Evolutionary conservation across 257 asterid species (phyloP).

Genomic region (Striga asiatica): DNA sequence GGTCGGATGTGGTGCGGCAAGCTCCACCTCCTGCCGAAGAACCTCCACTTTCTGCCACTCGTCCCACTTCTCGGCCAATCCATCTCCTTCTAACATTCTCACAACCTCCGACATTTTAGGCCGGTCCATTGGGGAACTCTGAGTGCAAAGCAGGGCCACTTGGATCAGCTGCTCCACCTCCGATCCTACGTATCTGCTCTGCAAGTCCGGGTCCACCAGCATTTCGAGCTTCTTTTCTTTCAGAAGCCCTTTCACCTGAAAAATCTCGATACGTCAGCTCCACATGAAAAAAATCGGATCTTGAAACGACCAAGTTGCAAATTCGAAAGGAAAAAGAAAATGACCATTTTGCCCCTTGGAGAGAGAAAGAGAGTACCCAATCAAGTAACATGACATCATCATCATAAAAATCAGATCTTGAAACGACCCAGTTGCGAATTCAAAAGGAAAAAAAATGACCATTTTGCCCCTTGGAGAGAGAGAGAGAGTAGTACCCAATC

Average conservation of each 20-base stretch:
- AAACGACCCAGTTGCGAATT: no score
- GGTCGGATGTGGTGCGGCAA: slow-evolving; percentile 26
- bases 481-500: slow-evolving; percentile 37
- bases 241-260: slow-evolving; percentile 51
- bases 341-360: not conserved
- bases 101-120: slow-evolving; percentile 67
- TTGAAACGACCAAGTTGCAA: no score
- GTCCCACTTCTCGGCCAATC: slow-evolving; percentile 59
- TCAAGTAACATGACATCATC: slow-evolving; percentile 50
- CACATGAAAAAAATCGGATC: no score
- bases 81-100: slow-evolving; percentile 62
- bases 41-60: slow-evolving; percentile 53
- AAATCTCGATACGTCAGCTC: not conserved
- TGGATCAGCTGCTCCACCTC: slow-evolving; percentile 60
- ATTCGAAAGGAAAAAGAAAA: not conserved
- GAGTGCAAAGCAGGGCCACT: slow-evolving; percentile 56
- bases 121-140: slow-evolving; percentile 51
- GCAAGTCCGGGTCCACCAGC: slow-evolving; percentile 54
- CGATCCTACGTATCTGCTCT: slow-evolving; percentile 32
- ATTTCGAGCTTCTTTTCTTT: slow-evolving; percentile 48
- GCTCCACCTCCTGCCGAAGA: slow-evolving; percentile 39
- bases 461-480: not conserved
- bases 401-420: no score
- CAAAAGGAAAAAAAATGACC: not conserved
- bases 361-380: slow-evolving; percentile 26